Conservation (phyloP, 2,329 filamentous ascomycete species). For the Colletotrichum plurivorum region DNA sequence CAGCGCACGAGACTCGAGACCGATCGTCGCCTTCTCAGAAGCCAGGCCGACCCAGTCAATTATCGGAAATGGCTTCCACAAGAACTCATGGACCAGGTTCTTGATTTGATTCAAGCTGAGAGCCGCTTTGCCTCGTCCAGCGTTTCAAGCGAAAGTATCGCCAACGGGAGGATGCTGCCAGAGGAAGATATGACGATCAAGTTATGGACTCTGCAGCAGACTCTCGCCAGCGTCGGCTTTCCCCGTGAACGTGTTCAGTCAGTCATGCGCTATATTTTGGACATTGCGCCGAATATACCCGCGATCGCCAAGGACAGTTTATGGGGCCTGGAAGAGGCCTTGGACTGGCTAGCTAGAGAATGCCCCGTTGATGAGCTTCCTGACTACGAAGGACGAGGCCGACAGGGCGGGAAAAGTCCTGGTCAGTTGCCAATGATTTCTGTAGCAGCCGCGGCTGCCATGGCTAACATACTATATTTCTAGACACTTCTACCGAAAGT, state of each 20-base stretch:
- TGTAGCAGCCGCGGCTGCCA: background rate
- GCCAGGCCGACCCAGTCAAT: slow-evolving; percentile 81
- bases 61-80: slow-evolving; percentile 84
- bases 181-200: slow-evolving; percentile 86
- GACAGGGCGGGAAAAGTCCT: slow-evolving; percentile 52
- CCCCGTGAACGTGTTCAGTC: slow-evolving; percentile 72
- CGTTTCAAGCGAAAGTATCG: slow-evolving; percentile 57
- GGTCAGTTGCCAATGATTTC: background rate
- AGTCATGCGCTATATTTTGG: slow-evolving; percentile 76
- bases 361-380: slow-evolving; percentile 78
- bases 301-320: slow-evolving; percentile 73
- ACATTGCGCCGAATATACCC: slow-evolving; percentile 75
- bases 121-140: slow-evolving; percentile 69
- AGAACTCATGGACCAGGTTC: slow-evolving; percentile 82
- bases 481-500: slow-evolving; percentile 65
- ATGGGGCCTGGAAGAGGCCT: slow-evolving; percentile 88
- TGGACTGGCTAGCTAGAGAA: slow-evolving; percentile 92
- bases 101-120: slow-evolving; percentile 80
- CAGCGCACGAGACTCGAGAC: slow-evolving; percentile 86
- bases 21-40: slow-evolving; percentile 84
- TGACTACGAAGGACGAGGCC: slow-evolving; percentile 72
- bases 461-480: background rate
- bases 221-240: slow-evolving; percentile 79
- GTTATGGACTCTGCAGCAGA: slow-evolving; percentile 87
- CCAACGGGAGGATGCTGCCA: slow-evolving; percentile 67